These are phyloP conservation scores for Chlorella variabilis DNA, from an alignment of 163 green algal genomes.

Conservation along the genomic window DNA sequence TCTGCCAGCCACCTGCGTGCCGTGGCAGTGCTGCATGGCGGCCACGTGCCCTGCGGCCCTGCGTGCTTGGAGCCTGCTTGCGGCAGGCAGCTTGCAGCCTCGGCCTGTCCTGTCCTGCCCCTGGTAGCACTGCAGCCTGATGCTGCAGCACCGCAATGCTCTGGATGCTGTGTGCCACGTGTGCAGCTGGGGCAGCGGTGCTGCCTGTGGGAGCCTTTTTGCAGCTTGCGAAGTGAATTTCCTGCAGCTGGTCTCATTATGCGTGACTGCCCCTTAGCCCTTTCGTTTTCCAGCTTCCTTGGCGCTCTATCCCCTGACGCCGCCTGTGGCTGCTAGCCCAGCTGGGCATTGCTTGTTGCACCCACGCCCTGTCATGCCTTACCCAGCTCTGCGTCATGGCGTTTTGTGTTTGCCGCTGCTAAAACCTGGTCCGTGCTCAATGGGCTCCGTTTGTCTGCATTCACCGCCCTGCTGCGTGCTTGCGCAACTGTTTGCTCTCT, in stretches of 20 bases:
- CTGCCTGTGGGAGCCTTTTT: background rate
- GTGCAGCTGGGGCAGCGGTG: background rate
- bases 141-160: too few species aligned
- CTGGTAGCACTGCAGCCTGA: too few species aligned
- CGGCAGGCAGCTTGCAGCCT: background rate
- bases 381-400: too few species aligned
- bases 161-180: too few species aligned
- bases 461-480: background rate
- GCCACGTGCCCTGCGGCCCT: background rate
- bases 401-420: too few species aligned
- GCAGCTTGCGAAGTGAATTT: too few species aligned
- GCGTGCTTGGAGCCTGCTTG: constrained; percentile 14
- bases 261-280: background rate
- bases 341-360: too few species aligned
- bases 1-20: background rate
- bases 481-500: background rate
- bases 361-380: too few species aligned
- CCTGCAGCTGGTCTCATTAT: background rate
- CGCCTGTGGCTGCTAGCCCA: background rate
- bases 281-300: background rate
- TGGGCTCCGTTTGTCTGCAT: background rate
- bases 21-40: background rate
- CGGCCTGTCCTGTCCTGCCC: background rate
- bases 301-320: background rate
- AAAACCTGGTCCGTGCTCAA: too few species aligned